phyloP scores from a whole-genome alignment of 208 protist species.

The Leishmania tarentolae region DNA sequence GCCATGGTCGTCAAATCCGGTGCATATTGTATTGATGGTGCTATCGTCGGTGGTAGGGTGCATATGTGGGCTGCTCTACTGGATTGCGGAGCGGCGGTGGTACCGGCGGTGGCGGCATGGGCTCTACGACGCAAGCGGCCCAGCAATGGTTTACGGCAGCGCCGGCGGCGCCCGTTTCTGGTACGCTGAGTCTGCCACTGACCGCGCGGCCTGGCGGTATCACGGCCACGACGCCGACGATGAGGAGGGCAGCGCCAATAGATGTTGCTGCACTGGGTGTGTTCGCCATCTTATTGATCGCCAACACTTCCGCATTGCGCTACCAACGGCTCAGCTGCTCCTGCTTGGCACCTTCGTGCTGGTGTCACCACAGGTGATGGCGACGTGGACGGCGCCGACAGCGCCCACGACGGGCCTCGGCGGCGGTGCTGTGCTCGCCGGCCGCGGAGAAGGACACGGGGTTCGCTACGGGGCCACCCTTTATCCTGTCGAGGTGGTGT shows the following conservation, averaged over 20 bases:
- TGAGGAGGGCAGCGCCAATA: neutral
- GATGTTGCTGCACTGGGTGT: neutral
- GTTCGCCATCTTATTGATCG: slow-evolving; percentile 9
- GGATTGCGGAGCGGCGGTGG: slow-evolving; percentile 7
- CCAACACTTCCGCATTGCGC: slow-evolving; percentile 24
- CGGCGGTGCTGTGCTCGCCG: slow-evolving; percentile 19
- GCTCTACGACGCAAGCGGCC: neutral
- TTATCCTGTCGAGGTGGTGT: slow-evolving; percentile 59
- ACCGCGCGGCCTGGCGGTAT: neutral
- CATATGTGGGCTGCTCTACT: slow-evolving; percentile 48
- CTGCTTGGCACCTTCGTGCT: slow-evolving; percentile 72
- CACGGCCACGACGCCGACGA: slow-evolving; percentile 7
- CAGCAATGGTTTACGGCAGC: neutral
- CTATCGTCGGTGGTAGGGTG: slow-evolving; percentile 46
- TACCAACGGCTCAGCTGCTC: slow-evolving; percentile 58
- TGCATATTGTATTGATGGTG: slow-evolving; percentile 74
- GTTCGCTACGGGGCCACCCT: slow-evolving; percentile 34
- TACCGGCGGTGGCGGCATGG: slow-evolving; percentile 4
- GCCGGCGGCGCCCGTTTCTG: neutral
- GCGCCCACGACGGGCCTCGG: neutral
- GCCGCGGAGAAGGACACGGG: neutral
- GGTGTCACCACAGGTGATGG: slow-evolving; percentile 72
- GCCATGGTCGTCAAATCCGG: slow-evolving; percentile 60
- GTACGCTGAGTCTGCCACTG: neutral
- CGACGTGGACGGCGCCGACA: slow-evolving; percentile 24